Percentiles rank a stretch among this genome's conserved stretches.
phyloP scores from a whole-genome alignment of 495 filamentous ascomycete species.

The Penicillium maclennaniae region DNA sequence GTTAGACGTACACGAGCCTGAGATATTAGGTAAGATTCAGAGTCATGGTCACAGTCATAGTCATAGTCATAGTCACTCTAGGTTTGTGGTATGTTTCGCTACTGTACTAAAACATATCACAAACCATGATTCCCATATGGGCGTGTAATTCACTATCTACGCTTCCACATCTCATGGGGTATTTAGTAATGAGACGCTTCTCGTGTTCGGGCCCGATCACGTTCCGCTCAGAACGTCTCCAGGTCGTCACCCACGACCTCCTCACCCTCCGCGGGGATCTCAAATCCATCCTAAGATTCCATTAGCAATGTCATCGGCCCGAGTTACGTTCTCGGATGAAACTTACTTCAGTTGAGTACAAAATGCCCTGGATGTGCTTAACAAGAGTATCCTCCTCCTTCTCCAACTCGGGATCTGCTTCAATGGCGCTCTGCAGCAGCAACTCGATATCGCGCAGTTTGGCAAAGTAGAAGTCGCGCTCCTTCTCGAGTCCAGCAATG shows the following conservation, averaged over 20 bases:
- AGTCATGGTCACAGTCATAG: not conserved
- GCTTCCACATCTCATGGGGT: slow-evolving; percentile 20
- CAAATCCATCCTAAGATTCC: slow-evolving; percentile 46
- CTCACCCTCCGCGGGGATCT: slow-evolving; percentile 44
- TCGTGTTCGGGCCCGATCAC: not conserved
- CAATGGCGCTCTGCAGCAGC: slow-evolving; percentile 84
- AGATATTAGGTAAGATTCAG: not conserved
- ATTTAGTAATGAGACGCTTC: slow-evolving; percentile 23
- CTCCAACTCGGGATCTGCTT: slow-evolving; percentile 85
- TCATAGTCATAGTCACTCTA: not conserved
- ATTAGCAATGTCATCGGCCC: not conserved
- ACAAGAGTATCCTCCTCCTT: slow-evolving; percentile 87
- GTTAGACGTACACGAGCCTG: not conserved
- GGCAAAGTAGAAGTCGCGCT: slow-evolving; percentile 98
- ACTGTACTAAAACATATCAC: not conserved
- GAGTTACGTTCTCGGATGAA: not conserved
- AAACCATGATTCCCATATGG: not conserved
- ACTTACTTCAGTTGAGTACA: slow-evolving; percentile 91
- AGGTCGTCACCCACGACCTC: slow-evolving; percentile 38
- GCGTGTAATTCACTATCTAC: slow-evolving; percentile 21
- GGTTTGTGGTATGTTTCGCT: no score
- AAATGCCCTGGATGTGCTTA: slow-evolving; percentile 90
- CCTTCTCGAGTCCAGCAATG: slow-evolving; percentile 81
- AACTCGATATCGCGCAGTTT: slow-evolving; percentile 96
- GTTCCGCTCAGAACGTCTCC: slow-evolving; percentile 45